Conservation (phyloP, 768 basidiomycete species). For the Pleurotus tuoliensis region DNA sequence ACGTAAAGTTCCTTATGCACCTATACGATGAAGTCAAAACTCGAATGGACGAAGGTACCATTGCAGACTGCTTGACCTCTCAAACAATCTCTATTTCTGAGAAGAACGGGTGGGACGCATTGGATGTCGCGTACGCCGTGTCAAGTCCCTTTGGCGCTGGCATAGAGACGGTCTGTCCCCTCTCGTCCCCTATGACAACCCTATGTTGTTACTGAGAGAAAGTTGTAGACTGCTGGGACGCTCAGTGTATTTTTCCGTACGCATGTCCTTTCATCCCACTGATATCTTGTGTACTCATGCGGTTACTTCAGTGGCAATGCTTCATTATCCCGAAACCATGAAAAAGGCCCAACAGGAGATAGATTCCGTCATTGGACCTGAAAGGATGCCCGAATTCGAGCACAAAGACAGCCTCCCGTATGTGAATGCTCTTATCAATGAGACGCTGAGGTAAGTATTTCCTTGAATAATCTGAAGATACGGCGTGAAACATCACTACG, state of each 20-base stretch:
- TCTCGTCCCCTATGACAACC: neutral
- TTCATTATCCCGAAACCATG: conserved; percentile 35
- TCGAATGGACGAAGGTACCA: conserved; percentile 34
- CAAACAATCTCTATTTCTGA: conserved; percentile 31
- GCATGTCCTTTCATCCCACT: neutral
- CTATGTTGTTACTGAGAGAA: neutral
- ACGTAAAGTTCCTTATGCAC: conserved; percentile 34
- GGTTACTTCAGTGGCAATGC: conserved; percentile 28
- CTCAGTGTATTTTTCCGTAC: conserved; percentile 28
- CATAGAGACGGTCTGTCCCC: conserved; percentile 34
- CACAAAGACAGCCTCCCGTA: conserved; percentile 33
- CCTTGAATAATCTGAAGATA: neutral
- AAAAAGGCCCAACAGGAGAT: conserved; percentile 36
- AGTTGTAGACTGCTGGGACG: conserved; percentile 26
- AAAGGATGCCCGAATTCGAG: conserved; percentile 33
- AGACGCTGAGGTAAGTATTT: conserved; percentile 27
- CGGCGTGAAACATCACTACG: neutral
- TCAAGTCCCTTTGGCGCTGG: conserved; percentile 45
- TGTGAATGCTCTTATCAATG: conserved; percentile 33
- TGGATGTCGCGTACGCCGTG: conserved; percentile 42
- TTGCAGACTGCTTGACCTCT: conserved; percentile 35
- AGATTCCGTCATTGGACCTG: conserved; percentile 29
- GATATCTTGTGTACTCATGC: no score
- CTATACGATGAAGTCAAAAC: conserved; percentile 39
- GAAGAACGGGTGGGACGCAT: conserved; percentile 34